These are phyloP conservation scores for Penicillium sp. DNA, from an alignment of 2,329 filamentous ascomycete species.

Conservation along the genomic window DNA sequence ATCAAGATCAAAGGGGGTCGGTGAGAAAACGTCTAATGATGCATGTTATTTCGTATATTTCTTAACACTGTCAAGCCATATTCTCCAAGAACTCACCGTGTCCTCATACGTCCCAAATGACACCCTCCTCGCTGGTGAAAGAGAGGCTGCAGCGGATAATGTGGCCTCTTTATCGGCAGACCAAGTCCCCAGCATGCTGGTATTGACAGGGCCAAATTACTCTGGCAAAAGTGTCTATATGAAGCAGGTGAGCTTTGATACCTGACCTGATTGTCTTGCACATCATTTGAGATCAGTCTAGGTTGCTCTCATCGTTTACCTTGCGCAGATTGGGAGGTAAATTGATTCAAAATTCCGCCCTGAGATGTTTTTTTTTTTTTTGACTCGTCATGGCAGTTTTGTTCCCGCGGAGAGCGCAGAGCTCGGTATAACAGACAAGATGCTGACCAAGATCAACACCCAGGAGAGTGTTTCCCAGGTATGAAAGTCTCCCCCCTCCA, in stretches of 20 bases:
- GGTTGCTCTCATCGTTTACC: slow-evolving; percentile 81
- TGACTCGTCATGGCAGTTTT: slow-evolving; percentile 55
- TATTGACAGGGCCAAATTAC: slow-evolving; percentile 91
- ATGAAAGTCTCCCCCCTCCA: not conserved
- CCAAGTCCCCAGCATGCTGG: slow-evolving; percentile 63
- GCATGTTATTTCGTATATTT: not conserved
- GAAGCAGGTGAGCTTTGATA: slow-evolving; percentile 61
- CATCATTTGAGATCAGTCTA: slow-evolving; percentile 15
- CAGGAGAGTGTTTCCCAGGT: slow-evolving; percentile 63
- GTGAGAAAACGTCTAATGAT: slow-evolving; percentile 33
- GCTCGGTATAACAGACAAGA: slow-evolving; percentile 88
- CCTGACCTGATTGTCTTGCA: not conserved
- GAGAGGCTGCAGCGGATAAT: not conserved
- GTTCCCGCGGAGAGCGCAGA: slow-evolving; percentile 75
- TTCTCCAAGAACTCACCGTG: slow-evolving; percentile 80
- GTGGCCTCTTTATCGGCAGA: slow-evolving; percentile 1
- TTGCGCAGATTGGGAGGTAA: slow-evolving; percentile 77
- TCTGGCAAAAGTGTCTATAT: slow-evolving; percentile 96
- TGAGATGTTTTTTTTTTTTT: no score
- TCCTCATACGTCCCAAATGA: slow-evolving; percentile 80
- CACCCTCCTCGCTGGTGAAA: slow-evolving; percentile 65
- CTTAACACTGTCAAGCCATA: slow-evolving; percentile 54
- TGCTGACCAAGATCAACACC: slow-evolving; percentile 80
- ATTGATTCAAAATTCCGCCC: not conserved
- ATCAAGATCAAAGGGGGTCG: slow-evolving; percentile 75